A percentile compares a stretch with the other conserved stretches of the same genome.
Evolutionary conservation across 257 asterid genomes (phyloP).

Genomic region (Mentha longifolia): DNA sequence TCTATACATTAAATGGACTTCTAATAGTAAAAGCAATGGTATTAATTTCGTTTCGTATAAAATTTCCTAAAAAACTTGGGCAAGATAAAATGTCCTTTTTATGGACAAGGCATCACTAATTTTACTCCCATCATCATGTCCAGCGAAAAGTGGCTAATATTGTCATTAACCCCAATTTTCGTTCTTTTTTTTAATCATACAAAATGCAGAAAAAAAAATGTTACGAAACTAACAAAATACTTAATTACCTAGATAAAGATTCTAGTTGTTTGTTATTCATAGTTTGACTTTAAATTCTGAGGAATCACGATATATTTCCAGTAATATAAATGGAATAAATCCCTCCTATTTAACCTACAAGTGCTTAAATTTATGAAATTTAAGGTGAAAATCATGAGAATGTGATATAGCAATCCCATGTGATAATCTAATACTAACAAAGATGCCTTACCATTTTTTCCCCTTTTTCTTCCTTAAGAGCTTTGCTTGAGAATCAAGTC

Average conservation of each 20-base stretch:
- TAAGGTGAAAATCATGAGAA: constrained; percentile 7
- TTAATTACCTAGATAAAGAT: constrained; percentile 3
- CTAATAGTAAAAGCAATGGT: not conserved
- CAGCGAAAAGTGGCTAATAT: constrained; percentile 5
- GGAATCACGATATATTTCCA: not conserved
- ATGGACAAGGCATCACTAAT: constrained; percentile 35
- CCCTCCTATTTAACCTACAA: no score
- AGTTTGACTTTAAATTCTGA: not conserved
- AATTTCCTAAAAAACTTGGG: constrained; percentile 28
- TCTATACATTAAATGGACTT: constrained; percentile 16
- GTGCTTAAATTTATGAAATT: no score
- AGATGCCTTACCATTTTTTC: constrained; percentile 19
- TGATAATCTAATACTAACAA: constrained; percentile 4
- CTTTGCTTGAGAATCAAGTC: constrained; percentile 80
- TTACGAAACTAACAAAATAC: not conserved
- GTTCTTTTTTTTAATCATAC: not conserved
- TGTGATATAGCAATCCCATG: not conserved
- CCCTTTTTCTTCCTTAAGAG: constrained; percentile 19
- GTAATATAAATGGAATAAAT: not conserved
- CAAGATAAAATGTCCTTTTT: constrained; percentile 42
- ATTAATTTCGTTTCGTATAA: constrained; percentile 3
- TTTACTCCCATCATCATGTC: constrained; percentile 33
- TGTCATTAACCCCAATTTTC: not conserved
- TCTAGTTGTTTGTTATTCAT: constrained; percentile 7
- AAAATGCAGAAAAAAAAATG: not conserved